These are phyloP conservation scores for Beauveria brongniartii DNA, from an alignment of 2,329 filamentous ascomycete genomes.

Conservation along the genomic window DNA sequence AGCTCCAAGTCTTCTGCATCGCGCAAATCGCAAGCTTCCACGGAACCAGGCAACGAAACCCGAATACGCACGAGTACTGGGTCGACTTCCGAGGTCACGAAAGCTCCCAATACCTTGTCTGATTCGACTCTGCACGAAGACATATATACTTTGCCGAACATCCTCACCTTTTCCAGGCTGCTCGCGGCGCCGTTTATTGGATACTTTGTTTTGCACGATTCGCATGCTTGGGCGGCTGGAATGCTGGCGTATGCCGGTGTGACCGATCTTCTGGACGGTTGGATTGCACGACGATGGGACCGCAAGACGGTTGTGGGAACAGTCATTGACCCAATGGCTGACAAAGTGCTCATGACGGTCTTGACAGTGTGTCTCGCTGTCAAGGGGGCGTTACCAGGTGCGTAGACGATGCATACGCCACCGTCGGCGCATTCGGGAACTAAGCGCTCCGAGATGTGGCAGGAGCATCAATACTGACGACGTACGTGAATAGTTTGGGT, in stretches of 20 bases:
- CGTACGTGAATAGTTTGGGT: constrained; percentile 57
- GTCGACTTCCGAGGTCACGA: not conserved
- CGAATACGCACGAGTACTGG: not conserved
- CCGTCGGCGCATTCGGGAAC: not conserved
- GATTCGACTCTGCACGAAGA: constrained; percentile 57
- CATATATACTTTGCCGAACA: constrained; percentile 94
- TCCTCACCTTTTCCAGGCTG: constrained; percentile 81
- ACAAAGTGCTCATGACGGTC: constrained; percentile 93
- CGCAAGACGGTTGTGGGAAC: constrained; percentile 90
- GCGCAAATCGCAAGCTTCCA: not conserved
- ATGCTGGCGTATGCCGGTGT: constrained; percentile 90
- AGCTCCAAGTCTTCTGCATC: not conserved
- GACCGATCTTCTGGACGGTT: constrained; percentile 89
- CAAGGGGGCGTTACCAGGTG: constrained; percentile 74
- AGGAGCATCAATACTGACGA: not conserved
- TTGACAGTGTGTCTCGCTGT: constrained; percentile 76
- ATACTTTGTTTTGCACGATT: constrained; percentile 78
- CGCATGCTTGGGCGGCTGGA: constrained; percentile 68
- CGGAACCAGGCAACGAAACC: not conserved
- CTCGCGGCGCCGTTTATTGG: constrained; percentile 76
- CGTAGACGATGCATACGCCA: constrained; percentile 22
- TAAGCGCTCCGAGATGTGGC: not conserved
- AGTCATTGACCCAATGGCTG: constrained; percentile 92
- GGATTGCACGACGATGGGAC: constrained; percentile 81
- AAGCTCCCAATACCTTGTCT: not conserved